These are phyloP conservation scores for Chaetomium sp. DNA, from an alignment of 2,329 filamentous ascomycete genomes.

Conservation along the genomic window DNA sequence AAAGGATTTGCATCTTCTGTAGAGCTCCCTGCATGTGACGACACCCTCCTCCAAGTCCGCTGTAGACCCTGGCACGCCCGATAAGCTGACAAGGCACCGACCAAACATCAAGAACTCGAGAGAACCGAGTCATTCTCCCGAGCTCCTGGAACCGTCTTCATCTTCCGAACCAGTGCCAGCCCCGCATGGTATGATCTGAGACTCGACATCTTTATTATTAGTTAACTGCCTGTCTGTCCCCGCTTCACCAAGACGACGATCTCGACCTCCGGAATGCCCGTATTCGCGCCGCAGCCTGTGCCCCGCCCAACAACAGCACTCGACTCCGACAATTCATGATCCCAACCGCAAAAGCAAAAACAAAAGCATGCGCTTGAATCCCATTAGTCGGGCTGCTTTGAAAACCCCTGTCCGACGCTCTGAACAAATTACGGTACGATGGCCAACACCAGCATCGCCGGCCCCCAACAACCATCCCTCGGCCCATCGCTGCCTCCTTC, in stretches of 20 bases:
- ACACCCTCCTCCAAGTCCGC: no score
- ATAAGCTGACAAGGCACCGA: background rate
- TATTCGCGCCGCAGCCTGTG: constrained; percentile 5
- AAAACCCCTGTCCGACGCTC: constrained; percentile 10
- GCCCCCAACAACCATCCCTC: constrained; percentile 25
- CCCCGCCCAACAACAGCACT: background rate
- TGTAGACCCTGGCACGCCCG: background rate
- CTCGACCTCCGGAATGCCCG: constrained; percentile 8
- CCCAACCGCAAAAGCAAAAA: constrained; percentile 13
- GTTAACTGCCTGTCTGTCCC: background rate
- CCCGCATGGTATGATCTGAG: background rate
- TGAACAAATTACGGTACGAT: constrained; percentile 18
- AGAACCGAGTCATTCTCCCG: background rate
- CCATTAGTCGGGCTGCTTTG: constrained; percentile 9
- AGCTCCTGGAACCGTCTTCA: background rate
- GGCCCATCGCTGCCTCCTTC: constrained; percentile 28
- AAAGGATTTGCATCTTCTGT: background rate
- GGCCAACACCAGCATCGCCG: constrained; percentile 27
- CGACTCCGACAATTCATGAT: background rate
- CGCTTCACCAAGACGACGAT: background rate
- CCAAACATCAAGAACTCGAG: background rate
- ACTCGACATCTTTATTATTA: background rate
- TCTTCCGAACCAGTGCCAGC: background rate
- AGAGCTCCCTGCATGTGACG: background rate
- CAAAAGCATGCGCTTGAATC: constrained; percentile 28